A percentile compares a stretch with the other conserved stretches of the same genome.
Conservation (phyloP, 805 yeast species). For the Myxozyma mucilagina region DNA sequence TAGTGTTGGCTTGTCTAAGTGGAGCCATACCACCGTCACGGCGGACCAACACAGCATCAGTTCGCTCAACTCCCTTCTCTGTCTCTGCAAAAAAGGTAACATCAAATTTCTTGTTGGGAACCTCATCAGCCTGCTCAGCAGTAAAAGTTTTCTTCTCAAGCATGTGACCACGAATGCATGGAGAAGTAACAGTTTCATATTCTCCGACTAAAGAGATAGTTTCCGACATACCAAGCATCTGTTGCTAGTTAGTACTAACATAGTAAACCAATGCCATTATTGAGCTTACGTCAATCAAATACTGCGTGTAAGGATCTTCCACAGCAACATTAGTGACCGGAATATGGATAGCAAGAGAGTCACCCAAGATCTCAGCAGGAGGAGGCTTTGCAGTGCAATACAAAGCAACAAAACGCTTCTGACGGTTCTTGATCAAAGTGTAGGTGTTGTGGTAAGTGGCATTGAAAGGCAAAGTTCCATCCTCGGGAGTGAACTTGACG, state of each 20-base stretch:
- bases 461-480: background rate
- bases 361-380: background rate
- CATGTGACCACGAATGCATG: slow-evolving; percentile 12
- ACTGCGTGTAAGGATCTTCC: slow-evolving; percentile 4
- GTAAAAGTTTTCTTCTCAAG: slow-evolving; percentile 1
- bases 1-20: background rate
- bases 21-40: slow-evolving; percentile 6
- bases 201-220: slow-evolving; percentile 11
- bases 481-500: slow-evolving; percentile 3
- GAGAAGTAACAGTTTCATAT: slow-evolving; percentile 1
- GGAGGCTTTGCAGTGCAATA: slow-evolving; percentile 17
- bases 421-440: background rate
- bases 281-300: slow-evolving; percentile 10
- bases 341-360: slow-evolving; percentile 2
- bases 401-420: slow-evolving; percentile 4
- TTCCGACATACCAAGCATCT: slow-evolving; percentile 12
- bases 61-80: background rate
- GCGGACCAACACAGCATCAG: background rate
- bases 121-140: background rate
- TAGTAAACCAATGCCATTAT: background rate
- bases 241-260: background rate
- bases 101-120: slow-evolving; percentile 5
- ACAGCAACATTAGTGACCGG: slow-evolving; percentile 14
- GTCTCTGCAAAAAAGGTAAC: slow-evolving; percentile 9
- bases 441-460: slow-evolving; percentile 16